Evolutionary conservation across 1,139 yeast species (phyloP).

Genomic region (Hyphopichia khmerensis): DNA sequence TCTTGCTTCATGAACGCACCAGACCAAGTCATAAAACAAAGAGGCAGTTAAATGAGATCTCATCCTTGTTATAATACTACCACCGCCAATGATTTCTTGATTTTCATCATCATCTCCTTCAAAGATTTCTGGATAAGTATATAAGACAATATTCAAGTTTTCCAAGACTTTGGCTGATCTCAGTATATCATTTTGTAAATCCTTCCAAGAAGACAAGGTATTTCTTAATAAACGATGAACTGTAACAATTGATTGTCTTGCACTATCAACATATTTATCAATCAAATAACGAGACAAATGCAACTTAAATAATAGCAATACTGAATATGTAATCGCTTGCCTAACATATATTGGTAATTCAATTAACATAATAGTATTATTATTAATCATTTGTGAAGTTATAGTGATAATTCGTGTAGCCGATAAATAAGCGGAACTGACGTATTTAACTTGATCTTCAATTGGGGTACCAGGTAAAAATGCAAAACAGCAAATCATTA

Average conservation of each 20-base stretch:
- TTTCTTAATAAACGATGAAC: slow-evolving; percentile 86
- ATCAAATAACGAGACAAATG: slow-evolving; percentile 77
- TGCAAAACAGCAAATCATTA: slow-evolving; percentile 86
- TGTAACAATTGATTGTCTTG: slow-evolving; percentile 90
- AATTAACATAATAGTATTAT: slow-evolving; percentile 62
- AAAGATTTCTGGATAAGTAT: slow-evolving; percentile 84
- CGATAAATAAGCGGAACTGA: slow-evolving; percentile 74
- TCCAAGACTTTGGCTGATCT: slow-evolving; percentile 93
- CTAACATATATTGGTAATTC: slow-evolving; percentile 87
- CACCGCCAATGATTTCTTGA: slow-evolving; percentile 13
- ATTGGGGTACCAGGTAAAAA: slow-evolving; percentile 89
- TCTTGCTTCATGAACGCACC: slow-evolving; percentile 95
- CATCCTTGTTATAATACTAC: slow-evolving; percentile 82
- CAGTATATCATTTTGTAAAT: slow-evolving; percentile 85
- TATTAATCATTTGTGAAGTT: slow-evolving; percentile 60
- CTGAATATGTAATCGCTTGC: slow-evolving; percentile 81
- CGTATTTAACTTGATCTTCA: slow-evolving; percentile 84
- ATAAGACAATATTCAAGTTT: slow-evolving; percentile 80
- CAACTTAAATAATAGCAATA: slow-evolving; percentile 73
- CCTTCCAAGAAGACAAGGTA: slow-evolving; percentile 88
- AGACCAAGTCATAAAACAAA: slow-evolving; percentile 84
- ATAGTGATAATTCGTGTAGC: slow-evolving; percentile 83
- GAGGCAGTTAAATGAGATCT: slow-evolving; percentile 92
- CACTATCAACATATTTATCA: slow-evolving; percentile 80
- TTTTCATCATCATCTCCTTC: slow-evolving; percentile 43